phyloP scores from a whole-genome alignment of 257 asterid genomes.

The Euphrasia confusa region DNA sequence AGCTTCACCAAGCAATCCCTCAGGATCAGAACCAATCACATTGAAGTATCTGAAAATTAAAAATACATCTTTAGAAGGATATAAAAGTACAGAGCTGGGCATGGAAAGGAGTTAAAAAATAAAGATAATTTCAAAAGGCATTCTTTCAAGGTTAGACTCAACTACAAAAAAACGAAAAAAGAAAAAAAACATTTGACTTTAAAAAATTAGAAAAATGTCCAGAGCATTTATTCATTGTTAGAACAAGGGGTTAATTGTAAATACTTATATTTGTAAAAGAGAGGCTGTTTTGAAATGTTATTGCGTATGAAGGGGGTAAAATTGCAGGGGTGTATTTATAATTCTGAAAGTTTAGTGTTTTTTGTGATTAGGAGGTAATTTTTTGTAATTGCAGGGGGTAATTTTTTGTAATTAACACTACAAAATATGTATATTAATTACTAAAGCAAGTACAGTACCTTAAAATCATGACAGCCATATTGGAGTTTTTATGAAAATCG shows the following conservation, averaged over 20 bases:
- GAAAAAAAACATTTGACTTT: too few species aligned
- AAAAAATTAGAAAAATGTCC: not conserved
- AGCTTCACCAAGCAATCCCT: slow-evolving; percentile 94
- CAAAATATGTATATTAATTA: not conserved
- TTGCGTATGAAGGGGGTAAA: not conserved
- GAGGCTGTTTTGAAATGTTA: not conserved
- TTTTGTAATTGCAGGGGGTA: not conserved
- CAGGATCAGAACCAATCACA: slow-evolving; percentile 92
- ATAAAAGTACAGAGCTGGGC: not conserved
- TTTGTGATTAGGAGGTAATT: not conserved
- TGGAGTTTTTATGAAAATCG: slow-evolving; percentile 77
- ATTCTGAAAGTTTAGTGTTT: not conserved
- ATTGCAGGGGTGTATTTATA: not conserved
- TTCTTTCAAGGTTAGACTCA: not conserved
- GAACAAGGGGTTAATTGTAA: not conserved
- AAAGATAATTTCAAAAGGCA: not conserved
- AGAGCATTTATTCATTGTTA: not conserved
- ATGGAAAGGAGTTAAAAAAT: not conserved
- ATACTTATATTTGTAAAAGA: too few species aligned
- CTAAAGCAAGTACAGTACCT: slow-evolving; percentile 49
- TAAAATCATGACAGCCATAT: slow-evolving; percentile 91
- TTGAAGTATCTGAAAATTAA: slow-evolving; percentile 66
- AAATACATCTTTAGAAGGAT: not conserved
- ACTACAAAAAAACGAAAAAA: not conserved
- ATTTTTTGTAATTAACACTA: not conserved